Evolutionary conservation across 2,329 filamentous ascomycete species (phyloP).

Genomic region (Zymoseptoria tritici): DNA sequence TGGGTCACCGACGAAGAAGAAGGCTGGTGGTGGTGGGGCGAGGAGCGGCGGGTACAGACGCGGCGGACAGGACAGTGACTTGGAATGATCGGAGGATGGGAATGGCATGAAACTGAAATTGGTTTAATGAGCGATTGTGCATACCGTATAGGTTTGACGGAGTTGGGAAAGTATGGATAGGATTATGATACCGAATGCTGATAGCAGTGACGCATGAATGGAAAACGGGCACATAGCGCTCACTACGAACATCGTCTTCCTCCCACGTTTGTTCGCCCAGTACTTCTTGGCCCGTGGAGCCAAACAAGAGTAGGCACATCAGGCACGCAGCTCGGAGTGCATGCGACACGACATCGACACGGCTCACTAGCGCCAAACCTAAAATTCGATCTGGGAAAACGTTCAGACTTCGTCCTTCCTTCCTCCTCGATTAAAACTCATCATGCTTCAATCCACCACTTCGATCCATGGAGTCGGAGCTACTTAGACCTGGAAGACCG

Average conservation of each 20-base stretch:
- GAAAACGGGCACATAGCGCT: neutral
- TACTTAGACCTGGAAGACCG: too few relatives aligned
- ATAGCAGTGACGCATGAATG: neutral
- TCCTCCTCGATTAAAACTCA: too few relatives aligned
- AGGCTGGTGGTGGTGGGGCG: conserved; percentile 12
- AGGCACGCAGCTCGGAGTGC: too few relatives aligned
- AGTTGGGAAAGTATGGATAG: neutral
- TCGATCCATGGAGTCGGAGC: too few relatives aligned
- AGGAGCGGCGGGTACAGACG: conserved; percentile 25
- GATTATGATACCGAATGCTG: neutral
- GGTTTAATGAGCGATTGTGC: neutral
- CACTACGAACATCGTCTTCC: neutral
- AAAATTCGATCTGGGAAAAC: too few relatives aligned
- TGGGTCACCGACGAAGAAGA: conserved; percentile 30
- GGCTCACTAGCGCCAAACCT: too few relatives aligned
- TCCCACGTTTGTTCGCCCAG: too few relatives aligned
- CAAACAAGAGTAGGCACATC: too few relatives aligned
- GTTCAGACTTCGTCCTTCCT: too few relatives aligned
- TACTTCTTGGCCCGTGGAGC: too few relatives aligned
- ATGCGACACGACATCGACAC: too few relatives aligned
- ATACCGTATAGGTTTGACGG: neutral
- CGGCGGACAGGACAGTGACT: conserved; percentile 22
- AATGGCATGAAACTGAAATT: neutral
- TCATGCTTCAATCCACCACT: too few relatives aligned
- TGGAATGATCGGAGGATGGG: conserved; percentile 11